Base-by-base conservation (phyloP, 2,329 filamentous ascomycete genomes). In the Neurospora sp. region DNA sequence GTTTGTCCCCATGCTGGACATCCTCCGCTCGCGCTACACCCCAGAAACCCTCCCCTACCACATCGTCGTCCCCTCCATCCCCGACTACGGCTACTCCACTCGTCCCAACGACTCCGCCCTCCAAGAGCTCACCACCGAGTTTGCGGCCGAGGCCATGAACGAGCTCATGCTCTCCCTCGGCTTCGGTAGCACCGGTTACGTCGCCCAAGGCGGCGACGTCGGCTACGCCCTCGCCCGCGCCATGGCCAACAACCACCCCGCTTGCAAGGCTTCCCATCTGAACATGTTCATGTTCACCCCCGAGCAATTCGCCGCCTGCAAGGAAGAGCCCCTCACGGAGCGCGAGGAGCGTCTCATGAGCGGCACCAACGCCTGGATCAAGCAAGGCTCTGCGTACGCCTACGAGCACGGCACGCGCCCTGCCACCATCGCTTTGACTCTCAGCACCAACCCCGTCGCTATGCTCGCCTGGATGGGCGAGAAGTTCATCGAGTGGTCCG, bases 151-250 rank as follows among this genome's bases (percentile, higher is more conserved):
- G 2, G 76, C 86, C 8, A 78, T 88, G 69, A 81, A 88, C 75
- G 79, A 82, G 40, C 73, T 89, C 2, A 86, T 89, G 82, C 71
- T 83, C 1, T 80, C 79, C 0, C 80, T 89, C 4, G 87, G 87
- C 0, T 87, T 89, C 65, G 80, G 78, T 0, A 8, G 8, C 12
- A 28, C 46, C 38, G 84, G 83, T 2, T 89, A 89, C 72, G 76
- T 87, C 6, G 81, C 81, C 0, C 86, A 88, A 75, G 87, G 87
- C 6, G 87, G 87, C 3, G 87, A 89, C 73, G 78, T 89, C 1
- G 84, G 86, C 2, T 81, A 80, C 62, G 76, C 80, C 36, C 70
- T 87, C 4, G 77, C 81, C 0, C 77, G 84, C 12, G 72, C 80
- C 0, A 75, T 88, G 65, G 82, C 81, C 4, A 78, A 77, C 0